phyloP scores from a whole-genome alignment of 495 filamentous ascomycete species.

The Mytilinidion resinicola region DNA sequence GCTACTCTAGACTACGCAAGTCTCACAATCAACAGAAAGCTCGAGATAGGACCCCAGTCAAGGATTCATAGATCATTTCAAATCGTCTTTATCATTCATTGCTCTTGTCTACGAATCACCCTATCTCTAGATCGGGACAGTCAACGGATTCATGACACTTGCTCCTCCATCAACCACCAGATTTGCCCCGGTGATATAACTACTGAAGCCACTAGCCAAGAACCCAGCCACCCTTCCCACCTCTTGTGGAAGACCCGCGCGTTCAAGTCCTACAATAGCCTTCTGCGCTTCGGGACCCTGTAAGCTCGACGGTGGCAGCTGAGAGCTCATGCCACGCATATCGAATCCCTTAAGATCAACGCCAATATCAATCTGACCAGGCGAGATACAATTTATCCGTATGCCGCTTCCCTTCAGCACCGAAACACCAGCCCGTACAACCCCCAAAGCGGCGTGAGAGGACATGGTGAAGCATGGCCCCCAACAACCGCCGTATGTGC shows the following conservation, averaged over 20 bases:
- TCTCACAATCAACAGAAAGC: too few relatives aligned
- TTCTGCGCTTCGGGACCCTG: slow-evolving; percentile 40
- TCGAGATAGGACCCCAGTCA: too few relatives aligned
- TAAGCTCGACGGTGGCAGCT: slow-evolving; percentile 50
- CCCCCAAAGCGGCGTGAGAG: slow-evolving; percentile 53
- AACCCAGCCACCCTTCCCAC: slow-evolving; percentile 54
- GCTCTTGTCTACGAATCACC: not conserved
- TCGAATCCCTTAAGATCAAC: slow-evolving; percentile 50
- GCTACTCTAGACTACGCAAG: too few relatives aligned
- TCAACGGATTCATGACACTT: slow-evolving; percentile 32
- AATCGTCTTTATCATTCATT: too few relatives aligned
- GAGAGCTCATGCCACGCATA: slow-evolving; percentile 47
- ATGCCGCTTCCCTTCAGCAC: slow-evolving; percentile 54
- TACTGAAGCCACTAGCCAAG: slow-evolving; percentile 51
- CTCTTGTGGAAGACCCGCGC: slow-evolving; percentile 47
- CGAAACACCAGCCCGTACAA: slow-evolving; percentile 52
- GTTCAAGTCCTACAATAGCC: slow-evolving; percentile 43
- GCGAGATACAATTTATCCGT: slow-evolving; percentile 53
- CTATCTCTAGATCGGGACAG: slow-evolving; percentile 27
- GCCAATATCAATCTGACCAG: slow-evolving; percentile 54
- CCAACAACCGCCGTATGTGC: slow-evolving; percentile 54
- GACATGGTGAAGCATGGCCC: slow-evolving; percentile 53
- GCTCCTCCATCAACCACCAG: slow-evolving; percentile 52
- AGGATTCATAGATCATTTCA: too few relatives aligned
- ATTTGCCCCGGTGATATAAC: slow-evolving; percentile 51